A percentile compares a stretch with the other conserved stretches of the same genome.
Conservation (phyloP, 495 filamentous ascomycete species). For the Hyphodiscus hymeniophilus region DNA sequence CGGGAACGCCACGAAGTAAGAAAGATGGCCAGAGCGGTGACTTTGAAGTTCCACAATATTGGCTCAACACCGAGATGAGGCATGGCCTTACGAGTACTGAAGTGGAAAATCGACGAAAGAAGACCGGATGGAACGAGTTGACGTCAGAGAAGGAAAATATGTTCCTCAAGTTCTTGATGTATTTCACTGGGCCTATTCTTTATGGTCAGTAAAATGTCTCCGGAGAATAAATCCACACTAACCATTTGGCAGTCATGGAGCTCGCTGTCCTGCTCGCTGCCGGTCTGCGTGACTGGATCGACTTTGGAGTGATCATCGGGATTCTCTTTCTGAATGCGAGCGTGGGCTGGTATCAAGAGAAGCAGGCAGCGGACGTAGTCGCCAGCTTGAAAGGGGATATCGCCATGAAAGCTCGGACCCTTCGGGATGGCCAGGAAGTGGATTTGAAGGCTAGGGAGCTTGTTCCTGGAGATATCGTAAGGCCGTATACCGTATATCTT, state of each 20-base stretch:
- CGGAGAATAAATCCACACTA: conserved; percentile 2
- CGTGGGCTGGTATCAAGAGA: conserved; percentile 84
- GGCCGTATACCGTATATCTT: conserved; percentile 21
- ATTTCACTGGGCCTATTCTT: conserved; percentile 76
- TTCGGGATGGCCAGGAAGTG: conserved; percentile 63
- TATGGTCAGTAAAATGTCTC: conserved; percentile 51
- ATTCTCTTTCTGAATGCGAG: conserved; percentile 73
- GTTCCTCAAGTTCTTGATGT: conserved; percentile 68
- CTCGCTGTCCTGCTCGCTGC: conserved; percentile 70
- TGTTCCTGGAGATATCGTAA: conserved; percentile 74
- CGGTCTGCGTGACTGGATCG: conserved; percentile 74
- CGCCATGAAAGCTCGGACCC: conserved; percentile 64
- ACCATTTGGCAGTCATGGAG: conserved; percentile 61
- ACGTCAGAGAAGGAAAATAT: conserved; percentile 68
- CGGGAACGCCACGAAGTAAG: background rate
- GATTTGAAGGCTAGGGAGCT: conserved; percentile 72
- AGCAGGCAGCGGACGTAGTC: conserved; percentile 78
- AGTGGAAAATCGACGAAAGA: conserved; percentile 58
- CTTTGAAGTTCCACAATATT: conserved; percentile 58
- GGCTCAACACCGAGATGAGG: conserved; percentile 64
- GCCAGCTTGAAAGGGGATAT: conserved; percentile 76
- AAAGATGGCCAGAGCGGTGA: background rate
- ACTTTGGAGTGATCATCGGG: conserved; percentile 77
- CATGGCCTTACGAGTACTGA: conserved; percentile 48
- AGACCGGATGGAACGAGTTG: conserved; percentile 67